A percentile compares a stretch with the other conserved stretches of the same genome.
These are phyloP conservation scores for Fusarium zealandicum DNA, from an alignment of 2,329 filamentous ascomycete species.

Conservation along the genomic window DNA sequence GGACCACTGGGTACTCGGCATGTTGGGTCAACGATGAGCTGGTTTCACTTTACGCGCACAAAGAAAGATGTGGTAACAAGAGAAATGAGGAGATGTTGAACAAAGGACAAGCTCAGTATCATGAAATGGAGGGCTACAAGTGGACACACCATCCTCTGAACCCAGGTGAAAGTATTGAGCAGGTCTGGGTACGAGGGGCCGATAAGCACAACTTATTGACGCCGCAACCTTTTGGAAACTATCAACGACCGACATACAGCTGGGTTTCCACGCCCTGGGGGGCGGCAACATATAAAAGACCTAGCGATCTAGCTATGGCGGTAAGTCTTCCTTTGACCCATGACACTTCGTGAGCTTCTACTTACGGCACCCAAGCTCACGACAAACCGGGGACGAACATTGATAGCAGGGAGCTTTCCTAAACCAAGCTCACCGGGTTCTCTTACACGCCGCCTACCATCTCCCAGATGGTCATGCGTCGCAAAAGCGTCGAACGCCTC, in stretches of 20 bases:
- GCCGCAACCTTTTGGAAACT: background rate
- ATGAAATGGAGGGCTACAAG: background rate
- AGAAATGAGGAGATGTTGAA: too few relatives aligned
- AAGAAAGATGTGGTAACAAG: background rate
- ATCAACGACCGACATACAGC: background rate
- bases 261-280: slow-evolving; percentile 20
- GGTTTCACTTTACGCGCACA: slow-evolving; percentile 12
- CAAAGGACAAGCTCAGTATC: background rate
- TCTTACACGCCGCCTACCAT: too few relatives aligned
- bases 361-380: background rate
- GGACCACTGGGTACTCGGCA: slow-evolving; percentile 14
- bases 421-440: background rate
- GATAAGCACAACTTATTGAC: background rate
- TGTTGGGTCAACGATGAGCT: slow-evolving; percentile 12
- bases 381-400: background rate
- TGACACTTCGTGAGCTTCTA: fast-evolving
- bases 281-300: slow-evolving; percentile 3
- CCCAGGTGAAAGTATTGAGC: slow-evolving; percentile 6
- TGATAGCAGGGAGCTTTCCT: slow-evolving; percentile 5
- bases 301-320: slow-evolving; percentile 8
- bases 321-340: background rate
- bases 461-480: background rate
- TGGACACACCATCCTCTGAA: slow-evolving; percentile 17
- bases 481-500: background rate
- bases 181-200: slow-evolving; percentile 17